Evolutionary conservation across 805 yeast species (phyloP).

Genomic region (Candida caryicola): DNA sequence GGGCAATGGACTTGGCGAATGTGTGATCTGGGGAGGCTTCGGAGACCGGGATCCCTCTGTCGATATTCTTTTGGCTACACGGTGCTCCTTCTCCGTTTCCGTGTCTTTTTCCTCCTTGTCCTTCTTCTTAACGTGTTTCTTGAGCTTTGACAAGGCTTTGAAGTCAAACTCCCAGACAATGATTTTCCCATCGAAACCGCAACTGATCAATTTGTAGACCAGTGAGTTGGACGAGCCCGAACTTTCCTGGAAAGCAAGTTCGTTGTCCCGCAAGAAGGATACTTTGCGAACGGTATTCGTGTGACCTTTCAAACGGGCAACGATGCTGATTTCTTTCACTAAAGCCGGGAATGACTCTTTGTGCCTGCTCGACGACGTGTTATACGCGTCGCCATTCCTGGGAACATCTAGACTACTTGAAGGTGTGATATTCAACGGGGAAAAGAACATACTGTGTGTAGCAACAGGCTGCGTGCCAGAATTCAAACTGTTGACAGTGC

Average conservation of each 20-base stretch:
- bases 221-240: constrained; percentile 10
- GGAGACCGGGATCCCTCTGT: constrained; percentile 2
- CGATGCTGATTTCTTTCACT: constrained; percentile 36
- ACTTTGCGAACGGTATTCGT: constrained; percentile 33
- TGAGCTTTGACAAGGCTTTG: constrained; percentile 38
- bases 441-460: constrained; percentile 15
- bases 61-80: constrained; percentile 3
- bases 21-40: constrained; percentile 5
- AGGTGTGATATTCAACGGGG: constrained; percentile 22
- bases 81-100: constrained; percentile 1
- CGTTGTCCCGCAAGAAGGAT: constrained; percentile 20
- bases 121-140: constrained; percentile 10
- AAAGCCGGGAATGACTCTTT: constrained; percentile 26
- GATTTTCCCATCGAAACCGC: constrained; percentile 40
- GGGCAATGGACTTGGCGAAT: constrained; percentile 9
- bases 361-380: neutral
- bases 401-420: constrained; percentile 21
- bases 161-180: constrained; percentile 46
- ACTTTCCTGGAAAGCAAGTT: constrained; percentile 7
- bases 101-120: constrained; percentile 3
- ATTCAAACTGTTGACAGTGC: constrained; percentile 31
- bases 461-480: constrained; percentile 14
- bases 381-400: constrained; percentile 9
- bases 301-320: constrained; percentile 39
- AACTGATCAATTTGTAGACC: constrained; percentile 33